Percentiles rank a stretch among this genome's conserved stretches.
Conservation (phyloP, 495 filamentous ascomycete species). For the Parathielavia appendiculata region DNA sequence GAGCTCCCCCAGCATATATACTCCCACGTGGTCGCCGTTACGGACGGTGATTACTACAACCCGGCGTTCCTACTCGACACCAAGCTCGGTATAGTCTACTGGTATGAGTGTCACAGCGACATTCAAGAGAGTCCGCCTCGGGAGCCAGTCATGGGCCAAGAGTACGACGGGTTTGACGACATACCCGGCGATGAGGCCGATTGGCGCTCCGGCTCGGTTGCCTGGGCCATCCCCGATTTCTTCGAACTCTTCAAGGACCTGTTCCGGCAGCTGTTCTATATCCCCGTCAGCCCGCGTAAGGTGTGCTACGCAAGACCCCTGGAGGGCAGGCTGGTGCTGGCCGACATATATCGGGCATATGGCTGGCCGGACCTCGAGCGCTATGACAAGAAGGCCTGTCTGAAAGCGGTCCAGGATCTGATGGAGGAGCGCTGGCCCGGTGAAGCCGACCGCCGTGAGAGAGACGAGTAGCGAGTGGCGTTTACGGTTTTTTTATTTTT, state of each 20-base stretch:
- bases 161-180: neutral
- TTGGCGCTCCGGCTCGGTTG: constrained; percentile 9
- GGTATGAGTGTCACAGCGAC: constrained; percentile 14
- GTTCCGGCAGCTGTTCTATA: constrained; percentile 13
- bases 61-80: constrained; percentile 25
- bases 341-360: constrained; percentile 20
- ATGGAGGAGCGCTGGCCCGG: neutral
- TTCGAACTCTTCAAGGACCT: constrained; percentile 21
- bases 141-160: neutral
- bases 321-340: constrained; percentile 4
- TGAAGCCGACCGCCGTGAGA: neutral
- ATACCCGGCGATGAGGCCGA: constrained; percentile 7
- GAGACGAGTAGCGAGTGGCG: neutral
- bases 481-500: too few species aligned
- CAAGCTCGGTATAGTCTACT: constrained; percentile 22
- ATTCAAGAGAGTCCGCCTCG: neutral
- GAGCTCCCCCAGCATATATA: neutral
- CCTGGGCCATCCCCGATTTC: too few species aligned
- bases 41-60: constrained; percentile 8
- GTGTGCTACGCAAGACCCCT: constrained; percentile 9
- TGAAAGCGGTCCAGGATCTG: constrained; percentile 7
- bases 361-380: constrained; percentile 24
- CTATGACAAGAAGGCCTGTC: constrained; percentile 23
- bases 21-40: constrained; percentile 21
- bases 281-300: constrained; percentile 14